Conservation (phyloP, 192 early-diverging fungal genomes). For the Diversispora epigaea region DNA sequence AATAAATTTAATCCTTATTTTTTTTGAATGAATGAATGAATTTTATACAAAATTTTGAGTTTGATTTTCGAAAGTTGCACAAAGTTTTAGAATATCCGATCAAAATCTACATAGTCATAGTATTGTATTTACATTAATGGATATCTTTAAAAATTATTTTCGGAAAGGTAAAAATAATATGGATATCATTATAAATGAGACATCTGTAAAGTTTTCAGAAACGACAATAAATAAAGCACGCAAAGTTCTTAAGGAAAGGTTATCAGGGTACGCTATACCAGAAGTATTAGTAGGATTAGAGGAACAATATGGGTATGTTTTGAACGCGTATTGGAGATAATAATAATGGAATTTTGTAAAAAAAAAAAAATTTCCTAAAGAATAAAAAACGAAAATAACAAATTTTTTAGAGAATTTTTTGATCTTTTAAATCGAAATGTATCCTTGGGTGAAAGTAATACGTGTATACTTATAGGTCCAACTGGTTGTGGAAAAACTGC, state of each 20-base stretch:
- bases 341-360: neutral
- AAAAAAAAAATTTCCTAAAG: neutral
- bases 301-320: slow-evolving; percentile 45
- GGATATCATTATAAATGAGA: too few relatives aligned
- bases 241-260: slow-evolving; percentile 36
- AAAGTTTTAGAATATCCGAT: too few relatives aligned
- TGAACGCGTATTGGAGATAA: neutral
- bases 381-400: too few relatives aligned
- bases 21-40: too few relatives aligned
- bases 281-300: slow-evolving; percentile 45
- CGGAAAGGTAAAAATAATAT: too few relatives aligned
- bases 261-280: slow-evolving; percentile 43
- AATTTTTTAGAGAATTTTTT: slow-evolving; percentile 47
- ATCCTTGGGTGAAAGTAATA: slow-evolving; percentile 77
- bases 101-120: too few relatives aligned
- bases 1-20: too few relatives aligned
- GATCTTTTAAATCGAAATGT: slow-evolving; percentile 63
- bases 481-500: slow-evolving; percentile 76
- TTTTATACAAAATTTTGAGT: too few relatives aligned
- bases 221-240: slow-evolving; percentile 11
- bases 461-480: slow-evolving; percentile 79
- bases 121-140: too few relatives aligned
- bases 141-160: too few relatives aligned
- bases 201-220: neutral
- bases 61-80: too few relatives aligned